A percentile compares a stretch with the other conserved stretches of the same genome.
Conservation (phyloP, 768 basidiomycete species). For the Sistotremastrum niveocremeum region DNA sequence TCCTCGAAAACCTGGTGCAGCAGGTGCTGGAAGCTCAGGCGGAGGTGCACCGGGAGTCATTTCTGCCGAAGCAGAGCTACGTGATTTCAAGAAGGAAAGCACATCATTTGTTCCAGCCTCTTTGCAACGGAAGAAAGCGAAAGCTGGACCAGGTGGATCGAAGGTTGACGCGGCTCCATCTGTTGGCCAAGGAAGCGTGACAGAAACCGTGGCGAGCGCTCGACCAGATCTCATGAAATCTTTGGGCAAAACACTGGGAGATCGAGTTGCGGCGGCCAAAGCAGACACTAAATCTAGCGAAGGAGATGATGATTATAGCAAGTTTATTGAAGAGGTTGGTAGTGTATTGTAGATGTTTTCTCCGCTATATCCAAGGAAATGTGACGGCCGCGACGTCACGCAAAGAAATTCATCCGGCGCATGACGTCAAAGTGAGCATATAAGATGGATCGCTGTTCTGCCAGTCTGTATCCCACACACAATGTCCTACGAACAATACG, state of each 20-base stretch:
- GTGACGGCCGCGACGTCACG: too few species aligned
- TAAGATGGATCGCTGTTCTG: too few species aligned
- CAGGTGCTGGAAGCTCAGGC: constrained; percentile 17
- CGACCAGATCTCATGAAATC: constrained; percentile 57
- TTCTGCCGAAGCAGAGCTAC: constrained; percentile 73
- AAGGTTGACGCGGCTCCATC: constrained; percentile 56
- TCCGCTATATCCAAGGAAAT: too few species aligned
- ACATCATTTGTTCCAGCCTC: constrained; percentile 82
- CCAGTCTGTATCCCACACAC: too few species aligned
- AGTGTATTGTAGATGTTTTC: constrained; percentile 26
- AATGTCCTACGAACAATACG: too few species aligned
- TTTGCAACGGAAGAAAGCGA: constrained; percentile 56
- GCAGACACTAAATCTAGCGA: constrained; percentile 13
- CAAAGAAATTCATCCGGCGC: too few species aligned
- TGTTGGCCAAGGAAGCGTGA: constrained; percentile 20
- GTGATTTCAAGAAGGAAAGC: constrained; percentile 90
- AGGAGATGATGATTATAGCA: constrained; percentile 51
- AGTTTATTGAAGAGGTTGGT: constrained; percentile 64
- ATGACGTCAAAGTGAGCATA: too few species aligned
- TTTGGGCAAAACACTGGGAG: constrained; percentile 17
- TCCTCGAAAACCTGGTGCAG: constrained; percentile 26
- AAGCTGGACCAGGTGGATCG: constrained; percentile 19
- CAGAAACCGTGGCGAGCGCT: constrained; percentile 15
- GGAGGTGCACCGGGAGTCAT: constrained; percentile 50
- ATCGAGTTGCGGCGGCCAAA: constrained; percentile 21